Evolutionary conservation across 1,284 basidiomycete species (phyloP).

Genomic region (Ganoderma sp.): DNA sequence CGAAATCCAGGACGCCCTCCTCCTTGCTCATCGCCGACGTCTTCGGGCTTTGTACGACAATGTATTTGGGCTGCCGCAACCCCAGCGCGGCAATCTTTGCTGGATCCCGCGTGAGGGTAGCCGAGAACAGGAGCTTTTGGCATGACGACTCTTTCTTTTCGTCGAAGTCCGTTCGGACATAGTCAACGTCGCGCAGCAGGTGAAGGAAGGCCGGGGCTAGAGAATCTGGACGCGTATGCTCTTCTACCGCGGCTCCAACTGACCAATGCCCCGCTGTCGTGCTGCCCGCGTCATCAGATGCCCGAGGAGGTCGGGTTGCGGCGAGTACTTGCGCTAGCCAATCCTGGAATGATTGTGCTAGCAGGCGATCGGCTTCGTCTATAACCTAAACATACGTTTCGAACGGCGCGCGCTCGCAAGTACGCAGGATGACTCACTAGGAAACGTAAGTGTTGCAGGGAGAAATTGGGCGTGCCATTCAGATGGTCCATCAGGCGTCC

Average conservation of each 20-base stretch:
- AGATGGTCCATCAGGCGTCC: constrained; percentile 96
- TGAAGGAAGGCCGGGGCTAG: constrained; percentile 65
- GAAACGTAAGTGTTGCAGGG: constrained; percentile 92
- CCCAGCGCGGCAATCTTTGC: constrained; percentile 87
- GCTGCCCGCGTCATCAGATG: constrained; percentile 20
- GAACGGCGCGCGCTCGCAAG: not conserved
- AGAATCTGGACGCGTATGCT: constrained; percentile 52
- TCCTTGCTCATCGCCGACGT: constrained; percentile 40
- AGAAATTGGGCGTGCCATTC: constrained; percentile 86
- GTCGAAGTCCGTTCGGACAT: constrained; percentile 54
- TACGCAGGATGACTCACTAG: constrained; percentile 55
- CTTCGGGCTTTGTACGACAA: constrained; percentile 70
- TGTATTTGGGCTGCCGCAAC: constrained; percentile 85
- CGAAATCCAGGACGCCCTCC: constrained; percentile 55
- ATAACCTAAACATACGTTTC: constrained; percentile 68
- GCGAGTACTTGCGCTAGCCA: constrained; percentile 86
- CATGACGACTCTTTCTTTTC: constrained; percentile 71
- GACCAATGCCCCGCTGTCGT: not conserved
- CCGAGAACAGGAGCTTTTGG: constrained; percentile 96
- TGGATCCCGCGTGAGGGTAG: constrained; percentile 94
- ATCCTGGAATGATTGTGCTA: constrained; percentile 95
- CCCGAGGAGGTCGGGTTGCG: constrained; percentile 63
- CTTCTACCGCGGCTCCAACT: not conserved
- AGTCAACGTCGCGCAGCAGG: constrained; percentile 47
- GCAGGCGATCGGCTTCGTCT: constrained; percentile 95